These are phyloP conservation scores for Erythrobasidium yunnanense DNA, from an alignment of 768 basidiomycete genomes.

Conservation along the genomic window DNA sequence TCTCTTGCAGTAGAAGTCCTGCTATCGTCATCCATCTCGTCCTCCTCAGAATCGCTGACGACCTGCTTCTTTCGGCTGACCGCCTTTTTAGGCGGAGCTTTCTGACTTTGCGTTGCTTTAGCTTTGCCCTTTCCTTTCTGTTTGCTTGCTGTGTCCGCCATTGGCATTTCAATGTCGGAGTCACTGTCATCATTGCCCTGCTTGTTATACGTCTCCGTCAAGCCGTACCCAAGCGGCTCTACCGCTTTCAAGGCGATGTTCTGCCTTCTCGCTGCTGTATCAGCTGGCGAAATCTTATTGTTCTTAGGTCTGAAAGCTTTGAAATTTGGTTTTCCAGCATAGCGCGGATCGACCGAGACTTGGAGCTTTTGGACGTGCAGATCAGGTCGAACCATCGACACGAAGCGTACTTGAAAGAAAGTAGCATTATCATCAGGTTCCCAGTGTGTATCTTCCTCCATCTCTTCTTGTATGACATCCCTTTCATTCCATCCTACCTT, in stretches of 20 bases:
- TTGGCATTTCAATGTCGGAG: neutral
- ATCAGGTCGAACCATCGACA: neutral
- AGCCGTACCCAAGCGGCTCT: conserved; percentile 1
- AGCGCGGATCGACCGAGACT: conserved; percentile 1
- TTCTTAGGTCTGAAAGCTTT: conserved; percentile 26
- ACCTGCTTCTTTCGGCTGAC: neutral
- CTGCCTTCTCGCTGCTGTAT: neutral
- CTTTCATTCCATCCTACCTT: conserved; percentile 21
- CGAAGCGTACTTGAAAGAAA: conserved; percentile 25
- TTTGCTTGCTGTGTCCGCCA: neutral
- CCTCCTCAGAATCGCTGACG: neutral
- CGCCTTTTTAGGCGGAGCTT: neutral
- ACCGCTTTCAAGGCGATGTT: neutral
- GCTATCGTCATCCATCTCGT: neutral
- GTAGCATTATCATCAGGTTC: conserved; percentile 8
- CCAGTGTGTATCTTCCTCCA: conserved; percentile 18
- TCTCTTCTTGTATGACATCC: conserved; percentile 9
- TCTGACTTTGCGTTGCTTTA: neutral
- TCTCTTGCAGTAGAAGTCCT: neutral
- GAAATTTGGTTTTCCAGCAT: conserved; percentile 25
- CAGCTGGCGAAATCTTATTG: neutral
- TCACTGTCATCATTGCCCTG: neutral
- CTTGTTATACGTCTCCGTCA: neutral
- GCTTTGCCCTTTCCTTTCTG: neutral
- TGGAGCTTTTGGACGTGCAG: too few species aligned